These are phyloP conservation scores for Cicer arietinum DNA, from an alignment of 306 rosid species.

Conservation along the genomic window DNA sequence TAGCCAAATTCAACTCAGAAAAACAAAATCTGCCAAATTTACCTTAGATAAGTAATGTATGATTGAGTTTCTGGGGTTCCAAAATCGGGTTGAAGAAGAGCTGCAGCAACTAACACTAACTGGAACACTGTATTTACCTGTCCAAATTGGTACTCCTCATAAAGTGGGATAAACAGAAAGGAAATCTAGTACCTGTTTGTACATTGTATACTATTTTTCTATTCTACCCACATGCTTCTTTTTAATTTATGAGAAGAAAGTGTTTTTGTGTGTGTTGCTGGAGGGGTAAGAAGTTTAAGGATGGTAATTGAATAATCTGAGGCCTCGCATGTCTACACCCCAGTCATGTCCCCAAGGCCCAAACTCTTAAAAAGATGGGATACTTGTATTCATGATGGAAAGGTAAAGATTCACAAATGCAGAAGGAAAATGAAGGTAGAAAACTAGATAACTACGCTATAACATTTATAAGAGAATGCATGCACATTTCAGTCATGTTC, in stretches of 20 bases:
- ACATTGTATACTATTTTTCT: not conserved
- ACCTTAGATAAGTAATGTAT: slow-evolving; percentile 78
- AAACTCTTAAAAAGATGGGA: not conserved
- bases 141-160: slow-evolving; percentile 35
- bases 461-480: not conserved
- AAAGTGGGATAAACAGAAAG: slow-evolving; percentile 2
- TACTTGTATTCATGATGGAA: not conserved
- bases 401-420: slow-evolving; percentile 4
- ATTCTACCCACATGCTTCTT: not conserved
- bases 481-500: slow-evolving; percentile 20
- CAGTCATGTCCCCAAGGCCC: not conserved
- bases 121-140: slow-evolving; percentile 97
- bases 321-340: not conserved
- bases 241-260: not conserved
- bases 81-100: slow-evolving; percentile 89
- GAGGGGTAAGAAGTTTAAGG: not conserved
- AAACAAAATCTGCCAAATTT: not conserved
- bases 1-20: not conserved
- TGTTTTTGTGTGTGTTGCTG: not conserved
- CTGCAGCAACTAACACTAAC: slow-evolving; percentile 77
- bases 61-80: slow-evolving; percentile 75
- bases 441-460: not conserved
- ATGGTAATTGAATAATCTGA: not conserved
- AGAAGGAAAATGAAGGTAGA: not conserved
- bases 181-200: not conserved